phyloP scores from a whole-genome alignment of 805 yeast species.

The Cyberlindnera petersonii region DNA sequence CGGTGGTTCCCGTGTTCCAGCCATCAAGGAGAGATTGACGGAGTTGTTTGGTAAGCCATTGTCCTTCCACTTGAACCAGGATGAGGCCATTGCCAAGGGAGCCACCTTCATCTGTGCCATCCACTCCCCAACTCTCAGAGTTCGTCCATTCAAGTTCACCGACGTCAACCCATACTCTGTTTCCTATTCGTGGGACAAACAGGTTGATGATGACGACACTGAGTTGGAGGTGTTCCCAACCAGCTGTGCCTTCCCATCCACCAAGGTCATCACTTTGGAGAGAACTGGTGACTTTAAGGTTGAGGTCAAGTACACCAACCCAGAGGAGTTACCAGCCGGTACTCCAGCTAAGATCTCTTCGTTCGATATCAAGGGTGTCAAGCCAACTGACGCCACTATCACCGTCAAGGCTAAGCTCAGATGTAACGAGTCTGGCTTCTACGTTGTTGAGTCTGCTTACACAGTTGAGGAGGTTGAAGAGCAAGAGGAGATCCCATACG shows the following conservation, averaged over 20 bases:
- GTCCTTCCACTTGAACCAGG: conserved; percentile 96
- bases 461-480: conserved; percentile 88
- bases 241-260: conserved; percentile 89
- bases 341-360: conserved; percentile 62
- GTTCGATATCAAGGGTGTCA: conserved; percentile 86
- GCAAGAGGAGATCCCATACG: conserved; percentile 79
- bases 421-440: conserved; percentile 95
- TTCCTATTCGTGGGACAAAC: conserved; percentile 92
- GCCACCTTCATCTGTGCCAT: conserved; percentile 98
- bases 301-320: conserved; percentile 80
- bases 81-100: conserved; percentile 98
- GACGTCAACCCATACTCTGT: conserved; percentile 90
- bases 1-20: conserved; percentile 97
- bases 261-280: conserved; percentile 91
- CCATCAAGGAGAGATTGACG: conserved; percentile 75
- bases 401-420: conserved; percentile 92
- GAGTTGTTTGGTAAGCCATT: conserved; percentile 80
- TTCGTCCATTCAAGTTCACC: conserved; percentile 97
- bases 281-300: conserved; percentile 86
- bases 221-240: conserved; percentile 96
- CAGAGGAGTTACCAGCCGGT: conserved; percentile 67
- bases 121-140: conserved; percentile 98
- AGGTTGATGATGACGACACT: conserved; percentile 83
- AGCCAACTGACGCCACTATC: conserved; percentile 67
- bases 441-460: conserved; percentile 90